Evolutionary conservation across 306 rosid genomes (phyloP), one percentile per base, ranked within the genome.

Genomic region (Gynostemma pentaphyllum): DNA sequence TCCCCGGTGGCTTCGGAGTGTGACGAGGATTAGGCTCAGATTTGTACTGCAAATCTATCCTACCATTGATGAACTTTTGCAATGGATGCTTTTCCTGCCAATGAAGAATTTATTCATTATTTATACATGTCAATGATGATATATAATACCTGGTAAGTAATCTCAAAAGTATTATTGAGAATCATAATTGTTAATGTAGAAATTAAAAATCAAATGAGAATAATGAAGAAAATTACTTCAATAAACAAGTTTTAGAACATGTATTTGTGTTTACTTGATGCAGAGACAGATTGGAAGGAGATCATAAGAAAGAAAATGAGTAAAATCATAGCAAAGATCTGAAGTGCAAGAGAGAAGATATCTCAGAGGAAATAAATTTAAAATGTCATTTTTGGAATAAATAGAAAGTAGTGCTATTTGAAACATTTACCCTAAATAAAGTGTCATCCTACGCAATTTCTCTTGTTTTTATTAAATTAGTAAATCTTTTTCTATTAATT

Each of bases 1-100:
- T 45, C 59, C 66, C 59, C 2, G 40, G 19, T 39, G 67, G 28
- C 49, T 36, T 16, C 23, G 67, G 73, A 69, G 67, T 69, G 19
- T 69, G 73, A 14, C 23, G 29, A 62, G 32, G 24, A 45, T 69
- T 69, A n/a, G 73, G 29, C 13, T 28, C 73, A 29, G 57, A 23
- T 18, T 13, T 6, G 39, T 15, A 60, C 45, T 59, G 48, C 30
- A 59, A 46, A 46, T 59, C 50, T 23, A 22, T 69, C 32, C 67
- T 59, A 28, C 29, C 68, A 23, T 47, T 36, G 49, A 28, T 8
- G 37, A 69, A 26, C 21, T 59, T 29, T 24, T 11, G 40, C 48
- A n/a, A 37, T 9, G 26, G 24, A 21, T 61, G 66, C 32, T 40
- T 14, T 27, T 22, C 14, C 50, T 61, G 47, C 36, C 50, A 22